Evolutionary conservation across 1,139 yeast genomes (phyloP).

Genomic region (Geotrichum candidum): DNA sequence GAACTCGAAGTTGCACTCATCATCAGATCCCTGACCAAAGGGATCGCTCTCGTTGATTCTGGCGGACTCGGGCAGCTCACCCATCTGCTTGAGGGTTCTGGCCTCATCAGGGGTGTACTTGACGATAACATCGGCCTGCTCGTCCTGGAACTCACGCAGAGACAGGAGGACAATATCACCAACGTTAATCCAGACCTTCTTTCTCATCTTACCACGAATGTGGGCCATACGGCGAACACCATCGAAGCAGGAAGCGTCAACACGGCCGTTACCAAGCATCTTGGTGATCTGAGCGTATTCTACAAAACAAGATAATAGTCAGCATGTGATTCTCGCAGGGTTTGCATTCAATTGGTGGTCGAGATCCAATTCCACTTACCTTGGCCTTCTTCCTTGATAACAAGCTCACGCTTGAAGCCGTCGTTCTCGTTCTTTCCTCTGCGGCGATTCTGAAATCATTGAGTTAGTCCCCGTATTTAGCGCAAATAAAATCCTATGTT

Average conservation of each 20-base stretch:
- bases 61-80: conserved; percentile 92
- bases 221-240: conserved; percentile 92
- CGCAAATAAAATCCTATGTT: not conserved
- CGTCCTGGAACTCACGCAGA: conserved; percentile 97
- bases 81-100: conserved; percentile 88
- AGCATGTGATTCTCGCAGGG: not conserved
- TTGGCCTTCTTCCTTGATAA: conserved; percentile 90
- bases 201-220: conserved; percentile 97
- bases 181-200: conserved; percentile 99
- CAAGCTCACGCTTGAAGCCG: conserved; percentile 89
- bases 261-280: conserved; percentile 97
- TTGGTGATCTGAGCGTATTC: conserved; percentile 98
- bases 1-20: conserved; percentile 96
- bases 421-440: conserved; percentile 96
- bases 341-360: not conserved
- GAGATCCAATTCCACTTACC: conserved; percentile 1
- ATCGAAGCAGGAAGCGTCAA: conserved; percentile 92
- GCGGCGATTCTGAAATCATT: conserved; percentile 68
- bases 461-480: not conserved
- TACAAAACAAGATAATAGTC: not conserved
- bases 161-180: conserved; percentile 96
- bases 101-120: conserved; percentile 98
- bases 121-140: conserved; percentile 95
- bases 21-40: conserved; percentile 94
- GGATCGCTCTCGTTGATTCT: conserved; percentile 97